Evolutionary conservation across 345 rosid species (phyloP).

Genomic region (Zanthoxylum bungeanum): DNA sequence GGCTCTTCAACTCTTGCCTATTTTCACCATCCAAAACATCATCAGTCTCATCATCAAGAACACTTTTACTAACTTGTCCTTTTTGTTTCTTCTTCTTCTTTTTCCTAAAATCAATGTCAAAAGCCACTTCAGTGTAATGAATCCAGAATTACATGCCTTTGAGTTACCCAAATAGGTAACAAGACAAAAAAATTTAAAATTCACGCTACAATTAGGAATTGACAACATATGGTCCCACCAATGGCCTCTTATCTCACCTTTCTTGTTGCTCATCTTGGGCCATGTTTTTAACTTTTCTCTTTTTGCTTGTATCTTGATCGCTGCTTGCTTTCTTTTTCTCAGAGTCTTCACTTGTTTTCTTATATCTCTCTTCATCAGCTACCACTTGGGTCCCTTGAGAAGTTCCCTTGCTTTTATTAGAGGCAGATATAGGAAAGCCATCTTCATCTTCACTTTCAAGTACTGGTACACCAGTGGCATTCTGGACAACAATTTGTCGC

Average conservation of each 20-base stretch:
- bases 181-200: not conserved
- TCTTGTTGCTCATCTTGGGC: constrained; percentile 55
- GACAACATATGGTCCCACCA: not conserved
- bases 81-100: constrained; percentile 65
- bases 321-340: constrained; percentile 31
- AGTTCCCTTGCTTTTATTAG: constrained; percentile 24
- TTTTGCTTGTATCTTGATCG: constrained; percentile 39
- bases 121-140: constrained; percentile 16
- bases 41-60: constrained; percentile 17
- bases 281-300: constrained; percentile 57
- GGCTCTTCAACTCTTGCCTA: constrained; percentile 34
- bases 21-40: constrained; percentile 19
- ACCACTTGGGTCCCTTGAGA: constrained; percentile 25
- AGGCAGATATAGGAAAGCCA: constrained; percentile 65
- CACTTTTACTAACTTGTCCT: constrained; percentile 21
- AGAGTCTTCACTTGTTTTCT: constrained; percentile 16
- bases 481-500: constrained; percentile 42
- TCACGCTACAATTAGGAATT: not conserved
- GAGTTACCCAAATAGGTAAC: not conserved
- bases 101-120: constrained; percentile 38
- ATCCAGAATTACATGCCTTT: constrained; percentile 1
- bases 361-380: constrained; percentile 20
- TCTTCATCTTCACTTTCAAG: constrained; percentile 95
- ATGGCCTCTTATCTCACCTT: constrained; percentile 37
- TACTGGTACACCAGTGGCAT: constrained; percentile 23